phyloP scores from a whole-genome alignment of 768 basidiomycete genomes.

The Candolleomyces eurysporus region DNA sequence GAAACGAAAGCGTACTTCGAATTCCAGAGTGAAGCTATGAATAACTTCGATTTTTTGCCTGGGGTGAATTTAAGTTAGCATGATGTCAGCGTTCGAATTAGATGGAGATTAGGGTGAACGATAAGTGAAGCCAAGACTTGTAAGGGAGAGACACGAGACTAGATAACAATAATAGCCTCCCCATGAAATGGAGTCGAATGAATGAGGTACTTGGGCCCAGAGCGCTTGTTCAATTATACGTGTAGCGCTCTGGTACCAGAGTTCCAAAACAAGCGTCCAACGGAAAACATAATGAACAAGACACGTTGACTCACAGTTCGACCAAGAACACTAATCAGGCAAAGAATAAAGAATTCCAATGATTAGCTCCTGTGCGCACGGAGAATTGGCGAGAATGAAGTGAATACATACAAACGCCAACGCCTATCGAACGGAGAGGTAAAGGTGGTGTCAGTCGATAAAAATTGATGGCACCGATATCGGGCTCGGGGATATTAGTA shows the following conservation, averaged over 20 bases:
- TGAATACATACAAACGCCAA: constrained; percentile 4
- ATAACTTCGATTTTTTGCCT: constrained; percentile 3
- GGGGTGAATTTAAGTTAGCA: too few species aligned
- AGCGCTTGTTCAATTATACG: too few species aligned
- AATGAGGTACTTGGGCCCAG: too few species aligned
- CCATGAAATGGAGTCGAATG: too few species aligned
- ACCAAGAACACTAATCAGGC: neutral
- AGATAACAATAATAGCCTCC: too few species aligned
- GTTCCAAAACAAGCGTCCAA: too few species aligned
- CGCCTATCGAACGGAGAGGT: neutral
- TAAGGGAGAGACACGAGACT: too few species aligned
- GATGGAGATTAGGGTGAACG: too few species aligned
- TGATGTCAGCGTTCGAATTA: too few species aligned
- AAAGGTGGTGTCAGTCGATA: too few species aligned
- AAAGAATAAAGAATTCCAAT: neutral
- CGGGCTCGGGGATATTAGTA: neutral
- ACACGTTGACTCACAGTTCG: neutral
- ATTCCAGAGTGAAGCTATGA: neutral
- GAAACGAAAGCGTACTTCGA: neutral
- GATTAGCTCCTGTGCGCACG: neutral
- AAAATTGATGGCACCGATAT: neutral
- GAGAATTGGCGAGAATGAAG: neutral
- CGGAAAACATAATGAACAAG: neutral
- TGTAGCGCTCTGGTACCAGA: too few species aligned
- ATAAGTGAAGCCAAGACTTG: too few species aligned